Percentiles rank a stretch among this genome's conserved stretches.
Evolutionary conservation across 768 basidiomycete genomes (phyloP).

Genomic region (Agrocybe praecox): DNA sequence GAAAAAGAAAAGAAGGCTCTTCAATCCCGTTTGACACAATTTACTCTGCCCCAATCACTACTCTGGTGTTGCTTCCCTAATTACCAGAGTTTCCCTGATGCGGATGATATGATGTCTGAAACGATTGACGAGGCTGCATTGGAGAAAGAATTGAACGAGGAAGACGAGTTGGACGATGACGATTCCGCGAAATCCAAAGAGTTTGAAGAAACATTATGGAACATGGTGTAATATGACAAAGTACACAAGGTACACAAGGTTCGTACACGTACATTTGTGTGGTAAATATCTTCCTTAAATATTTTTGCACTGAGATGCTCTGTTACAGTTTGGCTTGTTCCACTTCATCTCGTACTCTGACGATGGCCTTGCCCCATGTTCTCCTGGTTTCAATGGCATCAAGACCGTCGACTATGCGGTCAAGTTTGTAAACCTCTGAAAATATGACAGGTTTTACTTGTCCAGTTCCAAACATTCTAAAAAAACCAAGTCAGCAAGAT

Average conservation of each 20-base stretch:
- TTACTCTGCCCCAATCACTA: slow-evolving; percentile 14
- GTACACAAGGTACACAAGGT: neutral
- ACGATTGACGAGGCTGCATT: slow-evolving; percentile 39
- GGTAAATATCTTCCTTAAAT: neutral
- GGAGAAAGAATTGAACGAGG: slow-evolving; percentile 16
- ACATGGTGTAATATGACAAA: neutral
- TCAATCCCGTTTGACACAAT: neutral
- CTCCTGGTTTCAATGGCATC: slow-evolving; percentile 76
- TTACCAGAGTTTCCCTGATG: neutral
- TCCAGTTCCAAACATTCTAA: slow-evolving; percentile 68
- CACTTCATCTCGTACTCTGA: slow-evolving; percentile 59
- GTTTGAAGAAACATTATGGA: slow-evolving; percentile 49
- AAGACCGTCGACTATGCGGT: slow-evolving; percentile 67
- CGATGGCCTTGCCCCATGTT: slow-evolving; percentile 92
- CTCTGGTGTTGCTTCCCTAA: slow-evolving; percentile 15
- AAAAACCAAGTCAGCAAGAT: neutral
- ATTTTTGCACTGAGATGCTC: neutral
- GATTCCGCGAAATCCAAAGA: slow-evolving; percentile 23
- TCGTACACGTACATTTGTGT: neutral
- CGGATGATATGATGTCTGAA: slow-evolving; percentile 12
- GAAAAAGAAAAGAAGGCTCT: neutral
- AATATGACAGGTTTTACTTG: slow-evolving; percentile 73
- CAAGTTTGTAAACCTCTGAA: slow-evolving; percentile 67
- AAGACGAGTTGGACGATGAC: slow-evolving; percentile 17
- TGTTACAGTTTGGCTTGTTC: slow-evolving; percentile 45